Base-by-base conservation (phyloP, 352 stramenopile genomes). In the Aphanomyces astaci region DNA sequence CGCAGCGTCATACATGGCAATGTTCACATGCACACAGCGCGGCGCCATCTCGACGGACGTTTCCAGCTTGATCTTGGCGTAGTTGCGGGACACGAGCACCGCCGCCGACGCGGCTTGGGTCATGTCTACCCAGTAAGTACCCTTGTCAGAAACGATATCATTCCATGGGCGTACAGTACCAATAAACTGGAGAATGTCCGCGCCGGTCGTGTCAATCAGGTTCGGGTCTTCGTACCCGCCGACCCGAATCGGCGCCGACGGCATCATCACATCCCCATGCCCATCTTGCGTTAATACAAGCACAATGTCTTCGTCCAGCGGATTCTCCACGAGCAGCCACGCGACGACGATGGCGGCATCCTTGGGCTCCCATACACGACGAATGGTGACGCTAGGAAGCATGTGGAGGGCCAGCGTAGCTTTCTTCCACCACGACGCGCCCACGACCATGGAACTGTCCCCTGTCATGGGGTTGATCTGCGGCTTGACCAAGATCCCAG, bases 381-480 rank as follows among this genome's bases (percentile, higher is more conserved):
- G 80, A 54, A 91, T 87, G 32, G 82, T 92, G 27, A 94, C 73
- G 17, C 88, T 78, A 15, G 86, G 84, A 27, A 94, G 71, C 45
- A 84, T 90, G 31, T 94, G 86, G 2, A 88, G 75, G 0, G 79
- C 86, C 10, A 94, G 70, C 46, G 84, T 92, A 30, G 86, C 84
- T 55, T 94, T 94, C 66, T 94, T 94, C 71, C 92, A 94, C 86
- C 86, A 94, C 49, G 86, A 84, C 4, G 79, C 77, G 0, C 81
- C 78, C 4, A 94, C 75, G 0, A 84, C 81, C 49, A 96, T 76
- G 7, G 87, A 96, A 52, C 80, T 91, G 71, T 96, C 87, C 19
- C 86, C 87, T 64, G 86, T 96, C 80, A 96, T 92, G 0, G 87
- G 87, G 60, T 87, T 94, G 75, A 96, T 96, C 71, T 96, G 87